Evolutionary conservation across 2,329 filamentous ascomycete genomes (phyloP), one percentile per base, ranked within the genome.

Genomic region (Coniochaeta sp.): DNA sequence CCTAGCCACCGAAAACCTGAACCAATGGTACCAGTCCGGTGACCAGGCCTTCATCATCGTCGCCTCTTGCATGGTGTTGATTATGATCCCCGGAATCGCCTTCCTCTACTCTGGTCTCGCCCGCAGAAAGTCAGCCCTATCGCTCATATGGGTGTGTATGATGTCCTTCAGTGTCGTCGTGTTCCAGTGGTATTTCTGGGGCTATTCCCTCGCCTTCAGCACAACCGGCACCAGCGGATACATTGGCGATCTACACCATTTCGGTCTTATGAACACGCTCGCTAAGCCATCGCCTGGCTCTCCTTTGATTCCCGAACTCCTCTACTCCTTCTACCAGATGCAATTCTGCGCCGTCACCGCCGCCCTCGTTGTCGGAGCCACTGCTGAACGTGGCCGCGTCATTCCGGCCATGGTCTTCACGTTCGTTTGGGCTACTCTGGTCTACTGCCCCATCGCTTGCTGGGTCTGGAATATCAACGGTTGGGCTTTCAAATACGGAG

Each of bases 111-210:
- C 93, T 14, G 95, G 95, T 66, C 88, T 98, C 66, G 93, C 95
- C n/a, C 89, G 95, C 66, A 87, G 95, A 81, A 99, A 99, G 81
- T 98, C 95, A 5, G 95, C 95, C 32, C 84, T 99, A 50, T 96
- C 92, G 65, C 89, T 98, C 81, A 95, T 99, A 71, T 98, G 93
- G 91, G 92, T 93, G 16, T 92, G 89, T 77, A 96, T 99, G 90
- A 93, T 89, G 74, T 95, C 92, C 55, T 89, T 89, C 72, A 93
- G 90, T 55, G 87, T 98, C 71, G 83, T 97, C 73, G 89, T 90
- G 60, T 97, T 99, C 80, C 95, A 99, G 79, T 99, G 95, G 95
- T 98, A 97, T 72, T 97, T 99, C 75, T 98, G 95, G 93, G 95
- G 95, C 40, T 99, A 96, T 76, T 96, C 93, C 16, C 81, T 99